Conservation (phyloP, 2,329 filamentous ascomycete genomes). For the Periconia macrospinosa region DNA sequence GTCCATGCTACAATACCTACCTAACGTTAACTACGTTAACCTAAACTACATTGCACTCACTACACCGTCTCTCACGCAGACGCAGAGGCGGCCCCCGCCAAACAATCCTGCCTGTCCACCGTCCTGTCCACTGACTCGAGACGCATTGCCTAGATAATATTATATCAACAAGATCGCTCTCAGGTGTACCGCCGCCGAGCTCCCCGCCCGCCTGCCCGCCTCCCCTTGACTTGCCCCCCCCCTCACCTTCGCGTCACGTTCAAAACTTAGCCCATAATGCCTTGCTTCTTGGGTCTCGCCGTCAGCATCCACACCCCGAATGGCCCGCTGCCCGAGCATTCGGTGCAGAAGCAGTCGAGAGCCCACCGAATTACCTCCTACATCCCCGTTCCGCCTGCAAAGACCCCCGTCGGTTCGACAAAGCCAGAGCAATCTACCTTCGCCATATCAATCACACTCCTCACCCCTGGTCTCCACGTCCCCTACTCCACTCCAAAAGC, state of each 20-base stretch:
- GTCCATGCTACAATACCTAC: no score
- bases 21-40: neutral
- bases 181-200: slow-evolving; percentile 24
- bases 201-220: slow-evolving; percentile 12
- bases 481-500: slow-evolving; percentile 90
- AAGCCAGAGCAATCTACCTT: slow-evolving; percentile 94
- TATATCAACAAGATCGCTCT: neutral
- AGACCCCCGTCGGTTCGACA: slow-evolving; percentile 65
- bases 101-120: neutral
- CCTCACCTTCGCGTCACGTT: slow-evolving; percentile 15
- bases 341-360: slow-evolving; percentile 90
- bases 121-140: slow-evolving; percentile 11
- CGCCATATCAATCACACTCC: slow-evolving; percentile 94
- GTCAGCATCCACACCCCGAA: slow-evolving; percentile 85
- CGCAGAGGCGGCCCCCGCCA: neutral
- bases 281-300: slow-evolving; percentile 98
- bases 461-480: slow-evolving; percentile 84
- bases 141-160: neutral
- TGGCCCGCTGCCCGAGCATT: slow-evolving; percentile 85
- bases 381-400: slow-evolving; percentile 90
- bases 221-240: slow-evolving; percentile 15
- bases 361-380: slow-evolving; percentile 93
- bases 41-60: neutral
- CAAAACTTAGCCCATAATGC: slow-evolving; percentile 56
- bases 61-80: neutral